Base-by-base conservation (phyloP, 345 rosid species). In the Eutrema japonicum region DNA sequence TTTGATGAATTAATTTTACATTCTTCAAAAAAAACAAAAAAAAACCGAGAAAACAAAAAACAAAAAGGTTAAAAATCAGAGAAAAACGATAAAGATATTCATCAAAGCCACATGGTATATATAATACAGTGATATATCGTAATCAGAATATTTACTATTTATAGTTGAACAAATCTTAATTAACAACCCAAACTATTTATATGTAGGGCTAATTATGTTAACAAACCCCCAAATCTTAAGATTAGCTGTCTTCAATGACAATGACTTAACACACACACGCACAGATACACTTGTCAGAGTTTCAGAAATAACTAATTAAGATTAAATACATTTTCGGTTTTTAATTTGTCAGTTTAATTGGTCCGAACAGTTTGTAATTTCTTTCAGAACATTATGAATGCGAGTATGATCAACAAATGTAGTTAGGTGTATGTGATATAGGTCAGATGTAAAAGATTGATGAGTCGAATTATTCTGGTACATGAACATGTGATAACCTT, bases 181-280 rank as follows among this genome's bases (percentile, higher is more conserved):
- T 18, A 58, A 58, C 10, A 58, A 5, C 13, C 32, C 64, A 6
- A 41, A 38, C 10, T 37, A 18, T 37, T 16, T 37, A 18, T 38
- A 58, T 58, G 64, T 18, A 18, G 32, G 64, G 47, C 32, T 58
- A 18, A 58, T 37, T 10, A 1, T 37, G 22, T 10, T 22, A 4
- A 18, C 32, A 58, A 37, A 18, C 22, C 22, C 10, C 42, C 62
- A 9, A 36, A 58, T 6, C 8, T 9, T 37, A 16, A 58, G 37
- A 58, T 37, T 58, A 58, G 64, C 47, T 38, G 64, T 58, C 64
- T 58, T 38, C 64, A 38, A 16, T 36, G 45, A 36, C 45, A 16
- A 58, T 27, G 64, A 58, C 64, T 37, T 38, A 10, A 42, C 46
- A 58, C 13, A 8, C 27, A 56, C 62, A 54, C 38, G n/a, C 22